Evolutionary conservation across 2,329 filamentous ascomycete genomes (phyloP), one percentile per base, ranked within the genome.

Genomic region (Penicillium carneum): DNA sequence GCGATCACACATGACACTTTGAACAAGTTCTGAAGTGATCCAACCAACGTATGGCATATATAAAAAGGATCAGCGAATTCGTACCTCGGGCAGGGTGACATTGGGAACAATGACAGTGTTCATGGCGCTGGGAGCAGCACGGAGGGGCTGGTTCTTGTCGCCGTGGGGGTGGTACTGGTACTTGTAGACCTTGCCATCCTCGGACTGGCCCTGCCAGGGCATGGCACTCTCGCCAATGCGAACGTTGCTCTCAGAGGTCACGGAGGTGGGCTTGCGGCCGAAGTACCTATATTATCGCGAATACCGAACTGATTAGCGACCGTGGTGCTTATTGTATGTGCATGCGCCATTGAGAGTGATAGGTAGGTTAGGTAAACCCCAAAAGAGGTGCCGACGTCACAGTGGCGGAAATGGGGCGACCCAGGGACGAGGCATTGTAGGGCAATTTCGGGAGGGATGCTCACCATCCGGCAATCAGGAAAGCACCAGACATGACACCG

Each of bases 21-120:
- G 16, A 39, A n/a, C 20, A 34, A 18, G 29, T 12, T 9, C 10
- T 43, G 14, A 7, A 29, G 33, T 12, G 23, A 45, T 16, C 20
- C 23, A 12, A 11, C 20, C 23, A 12, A 11, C 26, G 48, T 36
- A 10, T 38, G 14, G 26, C 29, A 57, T 64, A 33, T 14, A 18
- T 23, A n/a, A 29, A 16, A 43, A 20, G n/a, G n/a, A 20, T n/a
- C 5, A 42, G 18, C 10, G 16, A 12, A 34, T 45, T 29, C 84
- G 66, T 84, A 93, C 91, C 89, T 90, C 93, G 76, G 95, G 93
- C 71, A 98, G 84, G 75, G 90, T 95, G 76, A 99, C 93, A 76
- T 96, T 90, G 74, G 95, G 95, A 57, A 99, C 85, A 77, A 99
- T 89, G 72, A 97, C 93, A 68, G 90, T 91, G 86, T 99, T 97